Evolutionary conservation across 2,329 filamentous ascomycete species (phyloP).

Genomic region (Botrytis squamosa): DNA sequence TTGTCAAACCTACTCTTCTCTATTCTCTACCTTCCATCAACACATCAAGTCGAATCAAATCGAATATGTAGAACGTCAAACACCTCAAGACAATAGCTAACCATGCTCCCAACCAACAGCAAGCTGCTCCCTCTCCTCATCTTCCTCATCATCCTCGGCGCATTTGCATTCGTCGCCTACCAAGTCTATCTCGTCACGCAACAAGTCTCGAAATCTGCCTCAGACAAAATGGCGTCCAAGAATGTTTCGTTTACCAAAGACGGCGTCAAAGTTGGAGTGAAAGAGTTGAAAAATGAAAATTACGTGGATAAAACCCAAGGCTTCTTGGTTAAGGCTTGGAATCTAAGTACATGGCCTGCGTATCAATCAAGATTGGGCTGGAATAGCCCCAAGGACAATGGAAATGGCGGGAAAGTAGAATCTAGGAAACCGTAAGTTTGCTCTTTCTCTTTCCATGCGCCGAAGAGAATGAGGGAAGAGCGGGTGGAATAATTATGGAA

Average conservation of each 20-base stretch:
- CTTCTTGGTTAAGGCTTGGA: slow-evolving; percentile 66
- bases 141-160: slow-evolving; percentile 57
- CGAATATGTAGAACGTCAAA: neutral
- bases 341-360: slow-evolving; percentile 45
- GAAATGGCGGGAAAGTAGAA: slow-evolving; percentile 29
- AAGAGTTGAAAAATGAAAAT: slow-evolving; percentile 64
- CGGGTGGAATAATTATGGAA: neutral
- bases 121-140: slow-evolving; percentile 67
- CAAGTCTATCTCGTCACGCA: slow-evolving; percentile 68
- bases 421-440: slow-evolving; percentile 36
- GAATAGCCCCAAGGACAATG: slow-evolving; percentile 34
- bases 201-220: slow-evolving; percentile 64
- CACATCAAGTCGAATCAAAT: neutral
- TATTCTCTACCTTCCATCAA: neutral
- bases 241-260: slow-evolving; percentile 75
- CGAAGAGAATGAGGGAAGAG: neutral
- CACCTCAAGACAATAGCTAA: slow-evolving; percentile 10
- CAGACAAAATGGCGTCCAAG: slow-evolving; percentile 70
- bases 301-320: slow-evolving; percentile 74
- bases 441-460: neutral
- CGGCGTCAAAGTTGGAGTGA: slow-evolving; percentile 69
- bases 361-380: slow-evolving; percentile 41
- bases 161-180: slow-evolving; percentile 65
- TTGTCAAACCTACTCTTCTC: neutral
- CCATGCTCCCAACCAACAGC: slow-evolving; percentile 27